These are phyloP conservation scores for Inosperma sp. DNA, from an alignment of 768 basidiomycete genomes.

Conservation along the genomic window DNA sequence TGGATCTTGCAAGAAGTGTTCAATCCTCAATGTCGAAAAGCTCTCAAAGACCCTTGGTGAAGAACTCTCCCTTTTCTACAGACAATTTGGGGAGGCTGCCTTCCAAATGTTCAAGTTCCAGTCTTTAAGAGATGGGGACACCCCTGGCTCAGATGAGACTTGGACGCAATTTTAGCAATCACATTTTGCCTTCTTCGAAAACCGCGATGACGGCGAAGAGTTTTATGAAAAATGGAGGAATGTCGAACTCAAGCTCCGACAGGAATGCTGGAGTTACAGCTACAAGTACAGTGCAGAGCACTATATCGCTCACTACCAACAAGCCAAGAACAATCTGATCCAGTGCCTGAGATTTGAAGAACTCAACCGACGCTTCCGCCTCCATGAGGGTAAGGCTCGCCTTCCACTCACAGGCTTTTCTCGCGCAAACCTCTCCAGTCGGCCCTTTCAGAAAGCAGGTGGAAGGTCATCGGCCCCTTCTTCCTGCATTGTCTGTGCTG, in stretches of 20 bases:
- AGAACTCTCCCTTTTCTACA: slow-evolving; percentile 3
- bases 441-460: slow-evolving; percentile 8
- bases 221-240: background rate
- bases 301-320: background rate
- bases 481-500: slow-evolving; percentile 22
- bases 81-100: slow-evolving; percentile 14
- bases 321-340: background rate
- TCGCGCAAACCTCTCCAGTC: too few relatives aligned
- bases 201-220: background rate
- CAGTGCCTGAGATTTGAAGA: background rate
- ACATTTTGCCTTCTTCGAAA: slow-evolving; percentile 2
- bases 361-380: too few relatives aligned
- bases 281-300: background rate
- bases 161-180: background rate
- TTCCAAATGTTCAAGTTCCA: slow-evolving; percentile 10
- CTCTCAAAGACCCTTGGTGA: background rate
- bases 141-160: background rate
- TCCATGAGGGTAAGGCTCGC: too few relatives aligned
- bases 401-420: too few relatives aligned
- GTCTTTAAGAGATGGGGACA: background rate
- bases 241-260: background rate
- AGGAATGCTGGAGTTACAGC: background rate
- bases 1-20: background rate
- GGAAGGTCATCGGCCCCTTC: slow-evolving; percentile 2
- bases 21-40: slow-evolving; percentile 4